These are phyloP conservation scores for Wallacemonas sp. DNA, from an alignment of 208 protist genomes.

Conservation along the genomic window DNA sequence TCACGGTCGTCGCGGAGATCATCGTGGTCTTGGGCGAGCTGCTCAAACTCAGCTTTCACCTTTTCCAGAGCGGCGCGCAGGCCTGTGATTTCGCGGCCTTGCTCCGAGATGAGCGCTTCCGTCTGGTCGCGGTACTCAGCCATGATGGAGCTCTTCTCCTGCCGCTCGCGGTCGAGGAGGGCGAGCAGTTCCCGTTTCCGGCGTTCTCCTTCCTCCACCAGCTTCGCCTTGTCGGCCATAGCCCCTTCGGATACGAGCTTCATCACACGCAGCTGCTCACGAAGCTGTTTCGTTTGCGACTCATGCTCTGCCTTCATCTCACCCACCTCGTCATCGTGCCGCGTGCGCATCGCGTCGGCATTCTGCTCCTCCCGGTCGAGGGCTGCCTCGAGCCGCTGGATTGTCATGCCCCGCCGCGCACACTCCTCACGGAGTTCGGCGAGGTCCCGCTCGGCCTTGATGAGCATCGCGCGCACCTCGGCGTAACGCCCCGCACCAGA, in stretches of 20 bases:
- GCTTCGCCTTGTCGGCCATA: conserved; percentile 67
- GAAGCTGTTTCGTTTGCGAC: conserved; percentile 60
- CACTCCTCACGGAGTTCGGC: conserved; percentile 67
- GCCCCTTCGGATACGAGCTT: conserved; percentile 68
- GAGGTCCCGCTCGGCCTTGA: conserved; percentile 67
- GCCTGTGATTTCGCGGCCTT: conserved; percentile 78
- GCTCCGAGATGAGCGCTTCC: conserved; percentile 81
- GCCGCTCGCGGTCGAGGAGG: conserved; percentile 77
- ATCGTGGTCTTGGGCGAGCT: conserved; percentile 39
- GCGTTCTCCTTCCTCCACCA: conserved; percentile 52
- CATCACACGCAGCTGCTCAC: conserved; percentile 77
- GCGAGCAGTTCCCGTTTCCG: conserved; percentile 69
- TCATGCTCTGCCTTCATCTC: conserved; percentile 59
- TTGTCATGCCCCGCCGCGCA: conserved; percentile 32
- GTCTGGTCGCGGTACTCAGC: conserved; percentile 88
- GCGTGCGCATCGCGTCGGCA: conserved; percentile 32
- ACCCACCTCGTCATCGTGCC: conserved; percentile 38
- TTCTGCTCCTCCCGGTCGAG: conserved; percentile 59
- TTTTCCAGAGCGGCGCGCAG: conserved; percentile 57
- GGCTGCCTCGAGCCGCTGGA: conserved; percentile 51
- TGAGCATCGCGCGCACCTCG: conserved; percentile 67
- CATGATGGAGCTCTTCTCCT: conserved; percentile 87
- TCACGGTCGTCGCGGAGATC: conserved; percentile 26
- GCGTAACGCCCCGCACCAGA: conserved; percentile 26
- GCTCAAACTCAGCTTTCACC: conserved; percentile 46